Percentiles rank a stretch among this genome's conserved stretches.
Evolutionary conservation across 2,329 filamentous ascomycete species (phyloP).

Genomic region (Colletotrichum camelliae): DNA sequence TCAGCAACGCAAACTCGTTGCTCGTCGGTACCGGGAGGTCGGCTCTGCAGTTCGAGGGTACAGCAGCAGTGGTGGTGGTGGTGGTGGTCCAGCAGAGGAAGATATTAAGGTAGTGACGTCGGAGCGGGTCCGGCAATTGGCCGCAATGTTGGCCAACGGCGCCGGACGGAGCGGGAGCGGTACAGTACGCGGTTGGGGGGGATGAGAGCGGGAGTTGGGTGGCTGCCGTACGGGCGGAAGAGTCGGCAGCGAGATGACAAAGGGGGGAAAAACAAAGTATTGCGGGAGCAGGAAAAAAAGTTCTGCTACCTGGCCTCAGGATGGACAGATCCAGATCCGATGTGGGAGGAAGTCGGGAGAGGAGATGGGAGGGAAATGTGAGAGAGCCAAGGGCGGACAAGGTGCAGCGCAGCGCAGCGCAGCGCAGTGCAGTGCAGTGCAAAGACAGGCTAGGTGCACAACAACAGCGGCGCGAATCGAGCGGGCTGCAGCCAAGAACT

Average conservation of each 20-base stretch:
- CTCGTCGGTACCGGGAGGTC: not conserved
- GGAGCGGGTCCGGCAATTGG: constrained; percentile 21
- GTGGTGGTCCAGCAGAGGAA: not conserved
- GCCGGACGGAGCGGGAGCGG: constrained; percentile 7
- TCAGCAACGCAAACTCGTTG: not conserved
- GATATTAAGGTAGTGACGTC: not conserved
- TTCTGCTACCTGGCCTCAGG: not conserved
- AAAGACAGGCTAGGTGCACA: not conserved
- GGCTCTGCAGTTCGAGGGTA: not conserved
- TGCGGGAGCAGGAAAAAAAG: not conserved
- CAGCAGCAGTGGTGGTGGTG: not conserved
- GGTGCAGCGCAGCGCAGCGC: not conserved
- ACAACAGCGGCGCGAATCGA: not conserved
- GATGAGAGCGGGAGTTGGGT: not conserved
- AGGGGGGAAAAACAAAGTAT: not conserved
- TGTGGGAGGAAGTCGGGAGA: constrained; percentile 15
- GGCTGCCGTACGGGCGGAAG: not conserved
- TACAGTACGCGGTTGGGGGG: not conserved
- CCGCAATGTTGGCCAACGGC: constrained; percentile 5
- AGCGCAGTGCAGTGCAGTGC: not conserved
- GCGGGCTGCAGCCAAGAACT: not conserved
- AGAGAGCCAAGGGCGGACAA: not conserved
- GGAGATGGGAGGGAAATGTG: constrained; percentile 4
- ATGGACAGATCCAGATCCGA: constrained; percentile 5
- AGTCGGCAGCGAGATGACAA: not conserved